Evolutionary conservation across 2,329 filamentous ascomycete genomes (phyloP), one percentile per base, ranked within the genome.

Genomic region (Fusarium torreyae): DNA sequence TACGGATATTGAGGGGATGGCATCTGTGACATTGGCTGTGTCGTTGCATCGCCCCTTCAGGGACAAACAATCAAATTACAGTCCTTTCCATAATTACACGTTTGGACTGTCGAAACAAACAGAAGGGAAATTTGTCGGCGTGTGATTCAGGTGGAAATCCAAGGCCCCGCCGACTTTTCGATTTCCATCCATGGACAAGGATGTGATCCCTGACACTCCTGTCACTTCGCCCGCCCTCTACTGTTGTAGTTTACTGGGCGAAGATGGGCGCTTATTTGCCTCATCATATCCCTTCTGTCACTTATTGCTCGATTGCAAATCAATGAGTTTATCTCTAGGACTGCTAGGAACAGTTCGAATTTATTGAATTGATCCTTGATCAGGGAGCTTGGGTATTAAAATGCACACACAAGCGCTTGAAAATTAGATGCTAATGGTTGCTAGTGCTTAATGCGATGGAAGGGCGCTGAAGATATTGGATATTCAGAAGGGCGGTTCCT

Each of bases 101-200:
- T 40, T 57, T 50, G 53, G 39, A 40, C 26, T 34, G 42, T 66
- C 49, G 40, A 55, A 57, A 38, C 24, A 57, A 24, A 36, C 34
- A 63, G 54, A 59, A 50, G 60, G 44, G 46, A 49, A 39, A 49
- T 55, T 50, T 34, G 40, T 52, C 46, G 48, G 61, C 59, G 59
- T 69, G 40, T 62, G 66, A 69, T 69, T 69, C 66, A 69, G 66
- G 66, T 69, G 66, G 54, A 67, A 44, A 43, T 45, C 34, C 60
- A 42, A 34, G 61, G 66, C 66, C 66, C 63, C 61, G 61, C 66
- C 28, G 17, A 34, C 46, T 66, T 45, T 66, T 66, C 62, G 55
- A 66, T 65, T 66, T 42, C 46, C 26, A 60, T 65, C 46, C 62
- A 65, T 44, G 28, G 43, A 53, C 62, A 65, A 52, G 62, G 62